These are phyloP conservation scores for Phialemonium atrogriseum DNA, from an alignment of 2,329 filamentous ascomycete species.

Conservation along the genomic window DNA sequence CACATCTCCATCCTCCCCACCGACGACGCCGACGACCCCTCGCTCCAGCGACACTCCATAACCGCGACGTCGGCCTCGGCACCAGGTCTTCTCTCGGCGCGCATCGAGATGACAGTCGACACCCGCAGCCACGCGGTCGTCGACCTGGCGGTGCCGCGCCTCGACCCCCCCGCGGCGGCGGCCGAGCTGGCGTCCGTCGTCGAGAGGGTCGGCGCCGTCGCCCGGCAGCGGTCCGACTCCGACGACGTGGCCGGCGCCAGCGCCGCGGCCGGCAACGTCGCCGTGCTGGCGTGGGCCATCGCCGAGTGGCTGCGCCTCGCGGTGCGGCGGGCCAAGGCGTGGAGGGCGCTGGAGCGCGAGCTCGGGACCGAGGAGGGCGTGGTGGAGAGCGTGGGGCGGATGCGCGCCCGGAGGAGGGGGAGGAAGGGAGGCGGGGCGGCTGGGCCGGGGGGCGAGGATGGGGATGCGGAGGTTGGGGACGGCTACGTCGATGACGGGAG, in stretches of 20 bases:
- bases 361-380: slow-evolving; percentile 29
- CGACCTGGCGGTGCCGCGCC: slow-evolving; percentile 40
- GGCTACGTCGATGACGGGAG: slow-evolving; percentile 10
- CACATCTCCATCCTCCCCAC: slow-evolving; percentile 33
- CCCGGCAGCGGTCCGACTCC: slow-evolving; percentile 21
- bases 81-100: slow-evolving; percentile 48
- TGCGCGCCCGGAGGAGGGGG: slow-evolving; percentile 15
- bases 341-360: slow-evolving; percentile 44
- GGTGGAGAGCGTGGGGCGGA: slow-evolving; percentile 18
- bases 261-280: slow-evolving; percentile 47
- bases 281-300: slow-evolving; percentile 58
- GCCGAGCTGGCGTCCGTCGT: slow-evolving; percentile 50
- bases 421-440: slow-evolving; percentile 8
- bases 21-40: slow-evolving; percentile 15
- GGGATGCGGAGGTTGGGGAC: slow-evolving; percentile 14
- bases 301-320: slow-evolving; percentile 59
- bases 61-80: slow-evolving; percentile 36
- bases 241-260: slow-evolving; percentile 18
- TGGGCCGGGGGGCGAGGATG: no score
- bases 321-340: slow-evolving; percentile 52
- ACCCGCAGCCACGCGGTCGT: slow-evolving; percentile 41
- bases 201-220: slow-evolving; percentile 25
- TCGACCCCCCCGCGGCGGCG: slow-evolving; percentile 52
- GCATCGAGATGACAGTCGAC: slow-evolving; percentile 50
- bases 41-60: slow-evolving; percentile 49